Base-by-base conservation (phyloP, 2,329 filamentous ascomycete species). In the Aspergillus aculeatinus region DNA sequence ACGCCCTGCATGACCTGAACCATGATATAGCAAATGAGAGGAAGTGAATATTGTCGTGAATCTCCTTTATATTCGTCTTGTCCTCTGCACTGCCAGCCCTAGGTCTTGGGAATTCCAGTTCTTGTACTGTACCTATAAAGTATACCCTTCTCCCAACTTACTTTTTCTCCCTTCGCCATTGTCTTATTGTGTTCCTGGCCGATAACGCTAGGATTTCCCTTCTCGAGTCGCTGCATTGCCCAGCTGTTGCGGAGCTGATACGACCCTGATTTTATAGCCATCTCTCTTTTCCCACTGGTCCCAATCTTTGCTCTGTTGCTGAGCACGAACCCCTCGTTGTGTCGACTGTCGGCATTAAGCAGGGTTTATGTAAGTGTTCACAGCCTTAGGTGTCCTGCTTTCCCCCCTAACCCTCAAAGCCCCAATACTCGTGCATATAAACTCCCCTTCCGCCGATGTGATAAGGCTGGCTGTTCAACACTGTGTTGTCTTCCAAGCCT, bases 1-100 rank as follows among this genome's bases (percentile, higher is more conserved):
- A 76, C 75, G 68, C 67, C 72, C 73, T 78, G 76, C 76, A 79
- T 78, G 76, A 79, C 76, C 73, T 70, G 68, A 71, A 69, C 69
- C 71, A 70, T 71, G 70, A 71, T 70, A 74, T 76, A 76, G 77
- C 76, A 77, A 78, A 78, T 78, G 74, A 75, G 74, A 78, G 69
- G 63, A 72, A 69, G 70, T 73, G 72, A 63, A 75, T 65, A 67
- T 65, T 66, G 69, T 68, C 69, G 68, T 65, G 64, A 53, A 63
- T 64, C 63, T 67, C 70, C 69, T 70, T 73, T 75, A 76, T 75
- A 76, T 70, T 63, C 65, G 68, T 63, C 60, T 67, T 55, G 68
- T 66, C 61, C 57, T 62, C 51, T 27, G 48, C 55, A 29, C 60
- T 62, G 50, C 58, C 56, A 55, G 51, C 51, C 57, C 57, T 62